Evolutionary conservation across 768 basidiomycete genomes (phyloP), one percentile per base, ranked within the genome.

Genomic region (Lentinula raphanica): DNA sequence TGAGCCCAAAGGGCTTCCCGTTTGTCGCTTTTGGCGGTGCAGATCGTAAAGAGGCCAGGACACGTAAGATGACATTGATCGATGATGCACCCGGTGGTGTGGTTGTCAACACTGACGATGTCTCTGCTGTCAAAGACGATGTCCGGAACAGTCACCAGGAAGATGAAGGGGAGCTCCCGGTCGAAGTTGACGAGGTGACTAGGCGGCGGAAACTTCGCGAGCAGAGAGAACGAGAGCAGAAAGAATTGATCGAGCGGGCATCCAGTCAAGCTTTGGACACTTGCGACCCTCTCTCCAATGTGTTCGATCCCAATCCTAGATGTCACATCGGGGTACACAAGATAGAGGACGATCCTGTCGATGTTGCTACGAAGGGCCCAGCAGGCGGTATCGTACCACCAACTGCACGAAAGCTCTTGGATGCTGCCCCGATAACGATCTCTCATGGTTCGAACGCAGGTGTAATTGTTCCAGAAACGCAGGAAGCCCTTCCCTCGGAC

Each of bases 1-100:
- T 98, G 84, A 90, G 89, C 61, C 87, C 90, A 0, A 77, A 81
- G 11, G 81, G 80, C 7, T 98, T 83, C 67, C 96, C 95, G 0
- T 77, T 98, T 9, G 88, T 96, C 59, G 84, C 82, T 4, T 91
- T 92, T 64, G 79, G 83, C 2, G 70, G 71, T 3, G 59, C 62
- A 11, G 68, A 74, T 39, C 17, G 32, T 12, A 15, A n/a, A 40
- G 74, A 36, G 78, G 77, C 28, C 68, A 75, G 6, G 66, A 69
- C 4, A 70, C 72, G 23, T 29, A 42, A 45, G 19, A n/a, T n/a
- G n/a, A n/a, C n/a, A n/a, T 29, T 36, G 21, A 56, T 56, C 19
- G 40, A 44, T 36, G 36, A 27, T 54, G 38, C 19, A 9, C 36
- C 53, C 15, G 36, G 25, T 9, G 49, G 31, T n/a, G 23, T 29